These are phyloP conservation scores for Neurospora cerealis DNA, from an alignment of 495 filamentous ascomycete genomes.

Conservation along the genomic window DNA sequence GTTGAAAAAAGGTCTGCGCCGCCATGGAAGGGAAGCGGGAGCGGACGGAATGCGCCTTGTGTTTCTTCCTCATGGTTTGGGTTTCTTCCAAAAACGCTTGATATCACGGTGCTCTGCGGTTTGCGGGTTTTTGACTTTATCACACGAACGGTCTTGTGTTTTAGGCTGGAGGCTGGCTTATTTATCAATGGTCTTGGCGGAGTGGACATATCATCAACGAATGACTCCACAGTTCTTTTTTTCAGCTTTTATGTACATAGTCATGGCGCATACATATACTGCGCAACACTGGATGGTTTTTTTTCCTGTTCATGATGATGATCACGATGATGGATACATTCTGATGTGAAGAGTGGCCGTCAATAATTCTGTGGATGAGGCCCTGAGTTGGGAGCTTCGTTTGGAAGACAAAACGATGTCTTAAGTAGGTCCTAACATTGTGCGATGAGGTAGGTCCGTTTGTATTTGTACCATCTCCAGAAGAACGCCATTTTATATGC, in stretches of 20 bases:
- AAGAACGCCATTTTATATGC: neutral
- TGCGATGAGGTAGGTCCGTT: too few species aligned
- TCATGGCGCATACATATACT: neutral
- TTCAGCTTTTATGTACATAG: neutral
- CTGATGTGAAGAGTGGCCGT: too few species aligned
- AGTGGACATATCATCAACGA: neutral
- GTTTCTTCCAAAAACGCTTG: neutral
- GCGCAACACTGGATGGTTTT: neutral
- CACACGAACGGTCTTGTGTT: neutral
- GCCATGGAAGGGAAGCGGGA: neutral
- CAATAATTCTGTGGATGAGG: too few species aligned
- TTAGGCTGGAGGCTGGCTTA: neutral
- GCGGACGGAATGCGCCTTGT: too few species aligned
- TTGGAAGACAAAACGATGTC: too few species aligned
- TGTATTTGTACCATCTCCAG: neutral
- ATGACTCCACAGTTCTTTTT: neutral
- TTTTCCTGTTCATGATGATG: neutral
- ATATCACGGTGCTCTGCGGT: neutral
- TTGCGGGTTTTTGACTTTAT: neutral
- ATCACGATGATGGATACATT: neutral
- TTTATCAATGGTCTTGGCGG: neutral
- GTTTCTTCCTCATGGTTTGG: neutral
- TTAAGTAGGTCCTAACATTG: too few species aligned
- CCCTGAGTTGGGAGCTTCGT: too few species aligned
- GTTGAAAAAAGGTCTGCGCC: neutral